Evolutionary conservation across 2,329 filamentous ascomycete species (phyloP).

Genomic region (Periconia digitata): DNA sequence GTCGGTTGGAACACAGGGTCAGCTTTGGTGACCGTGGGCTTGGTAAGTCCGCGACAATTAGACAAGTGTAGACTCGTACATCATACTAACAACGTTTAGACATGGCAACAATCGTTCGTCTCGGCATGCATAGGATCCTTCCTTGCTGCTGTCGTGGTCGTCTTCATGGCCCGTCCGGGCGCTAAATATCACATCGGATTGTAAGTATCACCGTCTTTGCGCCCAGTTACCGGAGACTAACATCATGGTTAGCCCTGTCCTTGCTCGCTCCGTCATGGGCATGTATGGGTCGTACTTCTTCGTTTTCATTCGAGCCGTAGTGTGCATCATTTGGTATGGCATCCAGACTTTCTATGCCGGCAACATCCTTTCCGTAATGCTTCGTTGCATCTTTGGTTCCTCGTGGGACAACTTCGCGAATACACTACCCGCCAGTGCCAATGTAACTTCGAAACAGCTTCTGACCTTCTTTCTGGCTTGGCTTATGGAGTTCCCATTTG

Average conservation of each 20-base stretch:
- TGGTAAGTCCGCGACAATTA: slow-evolving; percentile 1
- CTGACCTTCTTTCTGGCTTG: slow-evolving; percentile 35
- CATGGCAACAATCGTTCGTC: slow-evolving; percentile 27
- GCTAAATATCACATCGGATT: slow-evolving; percentile 19
- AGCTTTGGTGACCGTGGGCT: slow-evolving; percentile 2
- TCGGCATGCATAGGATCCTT: slow-evolving; percentile 25
- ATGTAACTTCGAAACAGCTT: slow-evolving; percentile 36
- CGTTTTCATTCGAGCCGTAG: slow-evolving; percentile 40
- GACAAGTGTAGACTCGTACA: neutral
- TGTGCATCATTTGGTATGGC: slow-evolving; percentile 45
- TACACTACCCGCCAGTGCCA: slow-evolving; percentile 26
- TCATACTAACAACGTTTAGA: slow-evolving; percentile 1
- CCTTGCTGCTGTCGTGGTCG: slow-evolving; percentile 23
- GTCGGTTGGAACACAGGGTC: slow-evolving; percentile 6
- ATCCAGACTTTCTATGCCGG: slow-evolving; percentile 28
- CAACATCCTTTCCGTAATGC: slow-evolving; percentile 38
- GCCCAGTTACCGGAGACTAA: neutral
- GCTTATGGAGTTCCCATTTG: slow-evolving; percentile 35
- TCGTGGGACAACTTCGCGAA: slow-evolving; percentile 39
- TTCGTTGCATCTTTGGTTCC: slow-evolving; percentile 44
- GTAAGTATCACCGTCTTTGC: neutral
- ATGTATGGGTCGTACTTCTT: slow-evolving; percentile 46
- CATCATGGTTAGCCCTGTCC: slow-evolving; percentile 8
- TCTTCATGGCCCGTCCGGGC: slow-evolving; percentile 25
- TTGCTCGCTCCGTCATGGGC: slow-evolving; percentile 25